Base-by-base conservation (phyloP, 2,329 filamentous ascomycete genomes). In the Lasiodiplodia citricola region DNA sequence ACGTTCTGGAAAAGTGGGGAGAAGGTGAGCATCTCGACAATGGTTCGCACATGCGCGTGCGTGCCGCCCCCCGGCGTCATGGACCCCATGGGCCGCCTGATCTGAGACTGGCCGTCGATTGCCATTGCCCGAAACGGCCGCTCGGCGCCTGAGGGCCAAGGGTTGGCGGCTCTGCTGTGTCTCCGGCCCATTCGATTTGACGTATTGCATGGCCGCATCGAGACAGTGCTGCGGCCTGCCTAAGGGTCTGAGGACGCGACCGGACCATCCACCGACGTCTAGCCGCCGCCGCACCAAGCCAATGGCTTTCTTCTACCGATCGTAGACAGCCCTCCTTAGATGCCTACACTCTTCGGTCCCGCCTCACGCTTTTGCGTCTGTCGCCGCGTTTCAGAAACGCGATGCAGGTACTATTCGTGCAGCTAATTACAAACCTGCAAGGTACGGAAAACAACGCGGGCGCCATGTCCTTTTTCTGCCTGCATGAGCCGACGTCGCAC, bases 1-100 rank as follows among this genome's bases (percentile, higher is more conserved):
- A 47, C 44, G 18, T 47, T 47, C 44, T 47, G 8, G 44, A n/a
- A 54, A 28, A 54, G 51, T 31, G 51, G 51, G 7, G 51, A 31
- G 51, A n/a, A 47, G 21, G 56, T 25, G 56, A 44, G 56, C 8
- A 4, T 21, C 51, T 23, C 21, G 51, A 28, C 51, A 21, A 11
- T 52, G n/a, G 50, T 35, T 35, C 31, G 31, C 31, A 35, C 31
- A 35, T 35, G 31, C 31, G 31, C 31, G 31, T 35, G 31, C 31
- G 31, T 35, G 31, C 31, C 31, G 31, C 31, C 31, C 31, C 31
- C 44, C 44, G 44, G 44, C 44, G 21, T 50, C 58, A n/a, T 6
- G 23, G 25, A 25, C 35, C 35, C 37, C 57, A 23, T 62, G 58
- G 58, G 58, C 58, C 41, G 58, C 58, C 58, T 62, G 58, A 62